Evolutionary conservation across 139 green algal species (phyloP), one percentile per base, ranked within the genome.

Genomic region (Chlorella vulgaris): DNA sequence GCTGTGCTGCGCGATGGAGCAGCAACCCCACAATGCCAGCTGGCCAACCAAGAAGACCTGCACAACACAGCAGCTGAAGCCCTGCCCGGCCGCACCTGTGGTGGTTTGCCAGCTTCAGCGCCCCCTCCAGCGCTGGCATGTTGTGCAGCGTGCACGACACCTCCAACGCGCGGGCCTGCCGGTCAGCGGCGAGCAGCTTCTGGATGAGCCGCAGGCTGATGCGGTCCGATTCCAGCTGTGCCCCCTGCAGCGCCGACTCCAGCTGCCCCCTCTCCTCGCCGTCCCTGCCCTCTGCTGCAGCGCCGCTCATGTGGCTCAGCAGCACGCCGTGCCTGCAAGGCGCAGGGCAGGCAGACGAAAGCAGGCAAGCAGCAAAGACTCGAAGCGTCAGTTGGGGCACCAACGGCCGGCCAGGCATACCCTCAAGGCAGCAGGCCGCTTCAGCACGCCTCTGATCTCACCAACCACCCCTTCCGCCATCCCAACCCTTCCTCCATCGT

Each of bases 51-150:
- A n/a, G n/a, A n/a, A n/a, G n/a, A n/a, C n/a, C n/a, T n/a, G n/a
- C n/a, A n/a, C n/a, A n/a, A n/a, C n/a, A n/a, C n/a, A n/a, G n/a
- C n/a, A n/a, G n/a, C n/a, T n/a, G n/a, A n/a, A n/a, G n/a, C n/a
- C n/a, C n/a, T n/a, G n/a, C n/a, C n/a, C 13, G 29, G 18, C 38
- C 47, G 21, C 38, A 85, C 74, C 81, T 69, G 70, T 85, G 65
- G 69, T 91, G 83, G 66, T 86, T 89, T 50, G 91, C 88, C 58
- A 95, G 83, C 82, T 90, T 93, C 7, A 92, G 67, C 2, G 89
- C 89, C 4, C 89, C 89, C 55, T 89, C 74, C 38, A 92, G 33
- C 28, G 70, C 76, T 0, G 47, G 80, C 51, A 74, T 81, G 38
- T 79, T 76, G 29, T 87, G 83, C 63, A 96, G 84, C 42, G 75